Percentiles rank a stretch among this genome's conserved stretches.
Conservation (phyloP, 1,284 basidiomycete species). For the Hymenochaete sp. region DNA sequence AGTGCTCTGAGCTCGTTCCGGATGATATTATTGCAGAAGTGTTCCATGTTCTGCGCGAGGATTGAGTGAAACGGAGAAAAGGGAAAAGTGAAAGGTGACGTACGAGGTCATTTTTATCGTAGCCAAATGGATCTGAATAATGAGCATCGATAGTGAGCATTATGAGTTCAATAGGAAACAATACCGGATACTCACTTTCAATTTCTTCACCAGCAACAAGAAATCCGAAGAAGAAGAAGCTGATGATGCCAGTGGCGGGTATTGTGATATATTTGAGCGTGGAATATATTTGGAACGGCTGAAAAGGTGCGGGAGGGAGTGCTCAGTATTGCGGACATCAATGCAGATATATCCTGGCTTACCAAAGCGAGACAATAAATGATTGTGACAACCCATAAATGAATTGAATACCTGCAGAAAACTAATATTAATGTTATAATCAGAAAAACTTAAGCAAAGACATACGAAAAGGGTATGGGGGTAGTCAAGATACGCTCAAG, state of each 20-base stretch:
- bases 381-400: conserved; percentile 54
- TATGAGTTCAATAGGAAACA: not conserved
- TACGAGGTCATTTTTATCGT: conserved; percentile 62
- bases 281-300: conserved; percentile 64
- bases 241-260: conserved; percentile 43
- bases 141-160: not conserved
- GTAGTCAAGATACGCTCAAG: conserved; percentile 73
- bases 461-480: conserved; percentile 71
- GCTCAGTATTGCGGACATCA: not conserved
- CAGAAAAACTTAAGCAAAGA: conserved; percentile 11
- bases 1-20: conserved; percentile 52
- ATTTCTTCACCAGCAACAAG: conserved; percentile 63
- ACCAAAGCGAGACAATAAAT: conserved; percentile 50
- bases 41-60: conserved; percentile 44
- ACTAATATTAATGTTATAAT: not conserved
- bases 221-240: conserved; percentile 64
- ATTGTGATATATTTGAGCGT: conserved; percentile 59
- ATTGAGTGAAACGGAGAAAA: conserved; percentile 7
- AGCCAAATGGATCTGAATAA: conserved; percentile 47
- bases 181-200: conserved; percentile 40
- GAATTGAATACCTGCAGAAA: conserved; percentile 45
- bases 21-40: conserved; percentile 60
- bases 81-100: conserved; percentile 21
- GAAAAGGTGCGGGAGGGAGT: conserved; percentile 23
- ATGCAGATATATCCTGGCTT: conserved; percentile 34